Conservation (phyloP, 73 alveolate species). For the Halteria grandinella region DNA sequence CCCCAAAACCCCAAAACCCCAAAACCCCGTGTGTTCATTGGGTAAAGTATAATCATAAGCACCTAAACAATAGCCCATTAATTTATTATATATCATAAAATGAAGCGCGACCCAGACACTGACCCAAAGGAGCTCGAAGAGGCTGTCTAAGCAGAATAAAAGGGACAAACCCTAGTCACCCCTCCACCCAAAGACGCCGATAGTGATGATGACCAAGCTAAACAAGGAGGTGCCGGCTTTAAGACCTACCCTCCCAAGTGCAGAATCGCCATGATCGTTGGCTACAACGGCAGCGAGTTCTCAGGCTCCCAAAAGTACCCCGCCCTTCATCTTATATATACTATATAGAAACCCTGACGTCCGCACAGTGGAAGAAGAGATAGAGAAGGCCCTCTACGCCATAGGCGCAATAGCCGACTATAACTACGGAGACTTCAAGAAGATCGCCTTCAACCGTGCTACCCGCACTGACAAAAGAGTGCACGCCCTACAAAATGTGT, state of each 20-base stretch:
- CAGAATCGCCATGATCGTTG: slow-evolving; percentile 48
- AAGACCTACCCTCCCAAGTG: slow-evolving; percentile 8
- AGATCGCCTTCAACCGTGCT: slow-evolving; percentile 77
- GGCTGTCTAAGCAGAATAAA: no score
- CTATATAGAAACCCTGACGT: slow-evolving; percentile 65
- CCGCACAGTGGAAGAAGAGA: slow-evolving; percentile 73
- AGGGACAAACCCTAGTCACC: no score
- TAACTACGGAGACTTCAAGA: slow-evolving; percentile 75
- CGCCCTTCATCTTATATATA: no score
- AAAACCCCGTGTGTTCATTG: no score
- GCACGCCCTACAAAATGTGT: slow-evolving; percentile 76
- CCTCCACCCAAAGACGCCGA: no score
- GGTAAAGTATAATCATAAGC: background rate
- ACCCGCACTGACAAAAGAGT: slow-evolving; percentile 87
- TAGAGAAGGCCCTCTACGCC: slow-evolving; percentile 62
- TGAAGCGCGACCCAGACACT: slow-evolving; percentile 14
- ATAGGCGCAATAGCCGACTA: slow-evolving; percentile 62
- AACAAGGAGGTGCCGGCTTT: background rate
- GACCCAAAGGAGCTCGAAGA: background rate
- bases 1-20: no score
- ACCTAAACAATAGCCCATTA: no score
- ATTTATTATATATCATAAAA: background rate
- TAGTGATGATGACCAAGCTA: no score
- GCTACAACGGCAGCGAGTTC: slow-evolving; percentile 40
- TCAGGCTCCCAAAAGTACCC: slow-evolving; percentile 43